Evolutionary conservation across 371 early-diverging fungal genomes (phyloP).

Genomic region (Circinella umbellata): DNA sequence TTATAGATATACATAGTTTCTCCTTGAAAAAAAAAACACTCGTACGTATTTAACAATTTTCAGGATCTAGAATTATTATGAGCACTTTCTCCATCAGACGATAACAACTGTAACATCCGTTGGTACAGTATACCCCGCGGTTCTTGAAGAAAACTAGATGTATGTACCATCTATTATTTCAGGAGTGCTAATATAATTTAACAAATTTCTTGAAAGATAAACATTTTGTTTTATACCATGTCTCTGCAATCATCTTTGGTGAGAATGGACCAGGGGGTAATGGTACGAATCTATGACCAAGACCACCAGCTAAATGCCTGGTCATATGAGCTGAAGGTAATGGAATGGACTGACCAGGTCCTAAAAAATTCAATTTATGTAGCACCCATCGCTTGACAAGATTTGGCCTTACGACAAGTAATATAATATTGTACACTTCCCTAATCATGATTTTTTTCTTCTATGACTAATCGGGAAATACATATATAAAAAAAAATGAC

Average conservation of each 20-base stretch:
- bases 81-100: slow-evolving; percentile 74
- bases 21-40: too few relatives aligned
- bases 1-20: too few relatives aligned
- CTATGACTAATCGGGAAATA: slow-evolving; percentile 46
- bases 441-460: slow-evolving; percentile 35
- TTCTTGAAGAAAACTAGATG: slow-evolving; percentile 79
- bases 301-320: slow-evolving; percentile 66
- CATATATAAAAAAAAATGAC: slow-evolving; percentile 20
- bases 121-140: slow-evolving; percentile 70
- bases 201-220: slow-evolving; percentile 63
- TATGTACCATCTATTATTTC: slow-evolving; percentile 88
- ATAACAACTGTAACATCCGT: slow-evolving; percentile 82
- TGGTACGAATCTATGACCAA: slow-evolving; percentile 74
- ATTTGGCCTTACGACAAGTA: slow-evolving; percentile 65
- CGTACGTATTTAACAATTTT: too few relatives aligned
- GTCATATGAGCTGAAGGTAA: slow-evolving; percentile 78
- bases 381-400: slow-evolving; percentile 65
- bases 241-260: slow-evolving; percentile 87
- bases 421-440: slow-evolving; percentile 83
- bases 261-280: slow-evolving; percentile 91
- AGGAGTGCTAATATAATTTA: slow-evolving; percentile 78
- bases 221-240: slow-evolving; percentile 58
- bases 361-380: slow-evolving; percentile 61
- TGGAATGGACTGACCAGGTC: slow-evolving; percentile 78
- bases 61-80: neutral